Evolutionary conservation across 1,284 basidiomycete species (phyloP).

Genomic region (Taiwanofungus camphoratus): DNA sequence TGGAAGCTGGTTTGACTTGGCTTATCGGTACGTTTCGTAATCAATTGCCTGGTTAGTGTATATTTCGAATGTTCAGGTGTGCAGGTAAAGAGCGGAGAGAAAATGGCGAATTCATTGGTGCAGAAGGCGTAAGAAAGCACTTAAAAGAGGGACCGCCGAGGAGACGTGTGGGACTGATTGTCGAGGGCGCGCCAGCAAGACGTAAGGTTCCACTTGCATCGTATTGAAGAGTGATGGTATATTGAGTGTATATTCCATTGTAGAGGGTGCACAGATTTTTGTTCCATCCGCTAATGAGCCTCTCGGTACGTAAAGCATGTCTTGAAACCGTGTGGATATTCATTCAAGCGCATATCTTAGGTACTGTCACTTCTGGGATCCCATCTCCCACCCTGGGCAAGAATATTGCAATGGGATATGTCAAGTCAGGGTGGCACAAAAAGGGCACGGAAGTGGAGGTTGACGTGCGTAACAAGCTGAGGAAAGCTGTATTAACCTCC

Average conservation of each 20-base stretch:
- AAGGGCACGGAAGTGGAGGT: slow-evolving; percentile 82
- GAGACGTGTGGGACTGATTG: slow-evolving; percentile 79
- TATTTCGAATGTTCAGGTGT: slow-evolving; percentile 12
- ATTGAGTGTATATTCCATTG: too few species aligned
- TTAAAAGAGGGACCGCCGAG: slow-evolving; percentile 77
- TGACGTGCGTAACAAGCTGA: slow-evolving; percentile 71
- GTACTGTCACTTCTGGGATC: slow-evolving; percentile 88
- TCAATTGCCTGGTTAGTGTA: not conserved
- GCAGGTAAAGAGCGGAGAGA: slow-evolving; percentile 79
- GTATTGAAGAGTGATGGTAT: too few species aligned
- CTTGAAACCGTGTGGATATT: too few species aligned
- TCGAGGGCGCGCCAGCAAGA: slow-evolving; percentile 85
- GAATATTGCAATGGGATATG: slow-evolving; percentile 97
- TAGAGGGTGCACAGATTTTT: slow-evolving; percentile 81
- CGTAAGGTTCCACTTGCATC: too few species aligned
- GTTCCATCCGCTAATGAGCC: slow-evolving; percentile 46
- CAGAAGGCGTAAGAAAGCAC: slow-evolving; percentile 72
- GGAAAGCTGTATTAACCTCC: slow-evolving; percentile 62
- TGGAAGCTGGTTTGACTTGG: slow-evolving; percentile 92
- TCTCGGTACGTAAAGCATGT: slow-evolving; percentile 51
- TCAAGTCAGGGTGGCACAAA: slow-evolving; percentile 79
- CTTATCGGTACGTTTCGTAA: slow-evolving; percentile 65
- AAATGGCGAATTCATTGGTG: slow-evolving; percentile 76
- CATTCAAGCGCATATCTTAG: too few species aligned
- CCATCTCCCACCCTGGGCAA: slow-evolving; percentile 87